Base-by-base conservation (phyloP, 2,329 filamentous ascomycete genomes). In the Fusarium equiseti region DNA sequence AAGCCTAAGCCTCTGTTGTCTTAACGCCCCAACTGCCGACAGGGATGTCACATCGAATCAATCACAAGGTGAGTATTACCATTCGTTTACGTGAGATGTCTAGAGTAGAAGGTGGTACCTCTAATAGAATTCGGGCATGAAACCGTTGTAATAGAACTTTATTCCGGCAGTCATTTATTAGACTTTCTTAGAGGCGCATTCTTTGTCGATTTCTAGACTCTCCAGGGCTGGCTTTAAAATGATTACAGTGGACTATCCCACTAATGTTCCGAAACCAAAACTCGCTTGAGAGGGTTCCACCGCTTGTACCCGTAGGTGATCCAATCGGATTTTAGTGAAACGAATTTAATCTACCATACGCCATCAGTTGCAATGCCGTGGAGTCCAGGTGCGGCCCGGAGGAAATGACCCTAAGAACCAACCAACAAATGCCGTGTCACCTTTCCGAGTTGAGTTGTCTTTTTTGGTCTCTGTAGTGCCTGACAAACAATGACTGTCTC, bases 21-120 rank as follows among this genome's bases (percentile, higher is more conserved):
- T 53, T 56, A 27, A 18, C 58, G 13, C 46, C 38, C 57, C 69
- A 71, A 70, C 59, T 71, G 26, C 68, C 69, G 69, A 71, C 69
- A 72, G 43, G 69, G 69, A 63, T 71, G 18, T 22, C 10, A 26
- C 32, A 40, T 52, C 32, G 24, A 20, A 52, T 52, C 31, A 52
- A 38, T 38, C 35, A 38, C 16, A 4, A 18, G 35, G 6, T 22
- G 50, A 52, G 35, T 10, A 15, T 27, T 49, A 24, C 29, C 18
- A 70, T 70, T 59, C 53, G 69, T 71, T 50, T 55, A 66, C 56
- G 69, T 64, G 42, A 55, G 32, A 50, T 44, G 18, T 49, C 38
- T 43, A 48, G 66, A 58, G 55, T 7, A 66, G 56, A 70, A 71
- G 69, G 69, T 70, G 38, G 69, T 58, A 66, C 38, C 38, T 56